phyloP scores from a whole-genome alignment of 2,329 filamentous ascomycete genomes.

The Blumeriella jaapii region DNA sequence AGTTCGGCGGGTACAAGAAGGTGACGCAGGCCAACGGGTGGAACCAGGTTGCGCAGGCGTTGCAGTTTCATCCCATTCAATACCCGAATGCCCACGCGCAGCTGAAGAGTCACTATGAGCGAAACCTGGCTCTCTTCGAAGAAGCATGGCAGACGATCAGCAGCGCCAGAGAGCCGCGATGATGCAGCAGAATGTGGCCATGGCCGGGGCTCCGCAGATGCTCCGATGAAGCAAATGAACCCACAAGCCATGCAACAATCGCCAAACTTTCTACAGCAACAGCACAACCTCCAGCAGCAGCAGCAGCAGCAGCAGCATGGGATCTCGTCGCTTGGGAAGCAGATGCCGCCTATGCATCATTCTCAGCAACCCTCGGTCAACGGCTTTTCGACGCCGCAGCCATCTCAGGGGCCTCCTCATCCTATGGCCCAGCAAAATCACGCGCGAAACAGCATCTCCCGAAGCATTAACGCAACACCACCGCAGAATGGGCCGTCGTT shows the following conservation, averaged over 20 bases:
- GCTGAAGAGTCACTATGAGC: slow-evolving; percentile 62
- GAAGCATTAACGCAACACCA: slow-evolving; percentile 35
- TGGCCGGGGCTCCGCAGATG: slow-evolving; percentile 32
- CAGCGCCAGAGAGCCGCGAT: slow-evolving; percentile 31
- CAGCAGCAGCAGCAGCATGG: slow-evolving; percentile 33
- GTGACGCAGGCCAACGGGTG: slow-evolving; percentile 62
- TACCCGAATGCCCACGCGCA: slow-evolving; percentile 56
- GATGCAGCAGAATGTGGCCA: slow-evolving; percentile 20
- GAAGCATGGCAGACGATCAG: slow-evolving; percentile 48
- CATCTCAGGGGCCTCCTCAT: slow-evolving; percentile 30
- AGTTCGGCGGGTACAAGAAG: slow-evolving; percentile 64
- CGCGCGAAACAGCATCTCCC: slow-evolving; percentile 39
- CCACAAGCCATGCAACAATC: slow-evolving; percentile 40
- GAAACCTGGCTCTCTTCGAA: slow-evolving; percentile 69
- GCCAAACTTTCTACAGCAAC: slow-evolving; percentile 39
- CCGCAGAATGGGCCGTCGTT: slow-evolving; percentile 30
- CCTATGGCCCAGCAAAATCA: slow-evolving; percentile 34
- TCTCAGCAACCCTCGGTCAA: slow-evolving; percentile 37
- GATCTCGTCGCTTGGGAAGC: slow-evolving; percentile 37
- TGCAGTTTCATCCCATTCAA: slow-evolving; percentile 52
- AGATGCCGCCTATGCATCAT: slow-evolving; percentile 32
- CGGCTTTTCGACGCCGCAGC: slow-evolving; percentile 36
- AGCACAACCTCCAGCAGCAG: slow-evolving; percentile 34
- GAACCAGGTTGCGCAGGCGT: slow-evolving; percentile 55
- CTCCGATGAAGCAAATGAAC: slow-evolving; percentile 30